Evolutionary conservation across 2,329 filamentous ascomycete species (phyloP).

Genomic region (Fusarium setosum): DNA sequence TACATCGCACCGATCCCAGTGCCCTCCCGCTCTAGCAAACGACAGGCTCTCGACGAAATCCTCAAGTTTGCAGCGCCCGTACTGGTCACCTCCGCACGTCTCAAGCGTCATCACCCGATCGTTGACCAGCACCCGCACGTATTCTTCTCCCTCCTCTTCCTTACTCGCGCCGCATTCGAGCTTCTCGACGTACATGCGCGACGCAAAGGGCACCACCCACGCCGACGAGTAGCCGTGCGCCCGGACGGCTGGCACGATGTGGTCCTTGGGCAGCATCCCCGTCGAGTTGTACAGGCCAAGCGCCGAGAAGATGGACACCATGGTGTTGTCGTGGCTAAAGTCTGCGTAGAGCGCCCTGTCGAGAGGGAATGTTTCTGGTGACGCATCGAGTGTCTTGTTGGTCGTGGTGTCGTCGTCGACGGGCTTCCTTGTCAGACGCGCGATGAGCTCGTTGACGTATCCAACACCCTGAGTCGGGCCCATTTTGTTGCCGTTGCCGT

Average conservation of each 20-base stretch:
- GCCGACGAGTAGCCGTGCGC: slow-evolving; percentile 78
- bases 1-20: slow-evolving; percentile 66
- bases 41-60: slow-evolving; percentile 79
- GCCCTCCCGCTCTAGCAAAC: slow-evolving; percentile 78
- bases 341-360: slow-evolving; percentile 80
- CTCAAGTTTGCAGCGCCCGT: slow-evolving; percentile 77
- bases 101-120: slow-evolving; percentile 81
- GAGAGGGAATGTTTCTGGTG: slow-evolving; percentile 78
- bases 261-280: slow-evolving; percentile 61
- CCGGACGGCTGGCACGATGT: slow-evolving; percentile 60
- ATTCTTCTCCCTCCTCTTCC: slow-evolving; percentile 78
- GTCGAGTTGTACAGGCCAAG: slow-evolving; percentile 82
- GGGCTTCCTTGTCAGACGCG: slow-evolving; percentile 76
- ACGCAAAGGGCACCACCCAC: slow-evolving; percentile 86
- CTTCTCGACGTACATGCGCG: slow-evolving; percentile 88
- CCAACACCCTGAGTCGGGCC: slow-evolving; percentile 89
- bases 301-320: slow-evolving; percentile 80
- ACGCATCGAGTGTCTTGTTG: slow-evolving; percentile 80
- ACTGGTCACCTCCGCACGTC: slow-evolving; percentile 75
- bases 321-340: slow-evolving; percentile 92
- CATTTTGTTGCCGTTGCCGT: slow-evolving; percentile 79
- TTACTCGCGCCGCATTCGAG: slow-evolving; percentile 70
- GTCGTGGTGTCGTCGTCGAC: slow-evolving; percentile 80
- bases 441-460: slow-evolving; percentile 88
- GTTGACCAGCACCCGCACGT: slow-evolving; percentile 85